phyloP scores from a whole-genome alignment of 2,329 filamentous ascomycete species.

The Emericellopsis cladophorae region DNA sequence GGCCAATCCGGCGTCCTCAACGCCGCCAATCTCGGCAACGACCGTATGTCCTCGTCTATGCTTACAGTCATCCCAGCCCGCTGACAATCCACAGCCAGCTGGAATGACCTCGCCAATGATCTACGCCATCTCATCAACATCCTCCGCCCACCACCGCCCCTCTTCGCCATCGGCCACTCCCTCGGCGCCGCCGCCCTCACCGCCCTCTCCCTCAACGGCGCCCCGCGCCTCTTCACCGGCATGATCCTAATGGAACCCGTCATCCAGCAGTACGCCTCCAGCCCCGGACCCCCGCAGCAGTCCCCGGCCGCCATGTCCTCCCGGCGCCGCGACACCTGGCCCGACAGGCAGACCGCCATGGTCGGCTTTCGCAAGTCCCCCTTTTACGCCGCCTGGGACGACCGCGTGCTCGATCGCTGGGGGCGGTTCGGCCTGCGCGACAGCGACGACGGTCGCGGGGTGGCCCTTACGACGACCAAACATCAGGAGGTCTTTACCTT shows the following conservation, averaged over 20 bases:
- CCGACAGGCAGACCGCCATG: conserved; percentile 56
- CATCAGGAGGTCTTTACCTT: conserved; percentile 73
- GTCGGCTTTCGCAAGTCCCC: conserved; percentile 47
- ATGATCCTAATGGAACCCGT: conserved; percentile 79
- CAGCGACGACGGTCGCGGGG: conserved; percentile 25
- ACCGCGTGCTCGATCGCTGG: conserved; percentile 53
- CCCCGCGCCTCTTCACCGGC: conserved; percentile 67
- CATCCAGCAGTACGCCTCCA: conserved; percentile 37
- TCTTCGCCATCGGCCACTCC: conserved; percentile 80
- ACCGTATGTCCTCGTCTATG: conserved; percentile 44
- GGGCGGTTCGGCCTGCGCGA: conserved; percentile 54
- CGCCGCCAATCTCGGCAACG: conserved; percentile 64
- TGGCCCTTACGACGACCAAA: conserved; percentile 70
- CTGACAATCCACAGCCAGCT: conserved; percentile 45
- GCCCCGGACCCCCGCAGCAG: conserved; percentile 18
- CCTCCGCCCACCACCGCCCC: conserved; percentile 67
- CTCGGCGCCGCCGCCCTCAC: conserved; percentile 69
- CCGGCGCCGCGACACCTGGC: conserved; percentile 69
- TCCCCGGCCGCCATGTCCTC: conserved; percentile 49
- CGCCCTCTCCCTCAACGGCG: conserved; percentile 54
- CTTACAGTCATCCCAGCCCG: background rate
- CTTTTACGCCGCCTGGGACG: conserved; percentile 78
- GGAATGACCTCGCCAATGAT: conserved; percentile 78
- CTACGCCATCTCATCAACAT: conserved; percentile 75
- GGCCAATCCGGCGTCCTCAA: conserved; percentile 71